These are phyloP conservation scores for Edaphochlamys debaryana DNA, from an alignment of 139 green algal species.

Conservation along the genomic window DNA sequence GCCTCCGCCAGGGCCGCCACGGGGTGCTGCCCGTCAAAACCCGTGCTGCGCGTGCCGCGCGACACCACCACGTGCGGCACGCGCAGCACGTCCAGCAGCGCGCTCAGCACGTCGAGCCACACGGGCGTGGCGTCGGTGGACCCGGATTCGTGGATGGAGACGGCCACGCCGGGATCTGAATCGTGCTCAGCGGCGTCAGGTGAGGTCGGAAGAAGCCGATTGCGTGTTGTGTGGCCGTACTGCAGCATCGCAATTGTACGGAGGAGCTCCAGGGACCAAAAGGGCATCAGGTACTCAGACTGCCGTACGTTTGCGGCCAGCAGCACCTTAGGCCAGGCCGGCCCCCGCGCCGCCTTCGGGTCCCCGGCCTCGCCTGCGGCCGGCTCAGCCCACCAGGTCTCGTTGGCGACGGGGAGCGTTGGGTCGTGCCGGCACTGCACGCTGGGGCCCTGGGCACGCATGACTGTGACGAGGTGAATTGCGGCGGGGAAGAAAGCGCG, in stretches of 20 bases:
- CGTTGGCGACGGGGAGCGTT: conserved; percentile 6
- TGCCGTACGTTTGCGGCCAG: neutral
- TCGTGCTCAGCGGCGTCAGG: too few relatives aligned
- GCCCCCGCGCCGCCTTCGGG: neutral
- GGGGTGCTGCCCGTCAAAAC: conserved; percentile 2
- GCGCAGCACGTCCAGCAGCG: conserved; percentile 18
- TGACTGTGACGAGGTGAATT: neutral
- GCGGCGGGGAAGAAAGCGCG: conserved; percentile 1
- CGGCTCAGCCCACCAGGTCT: neutral
- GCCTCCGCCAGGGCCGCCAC: conserved; percentile 63
- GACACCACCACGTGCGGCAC: neutral
- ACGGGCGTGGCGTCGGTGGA: conserved; percentile 8
- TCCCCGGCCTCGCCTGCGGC: too few relatives aligned
- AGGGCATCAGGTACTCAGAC: conserved; percentile 16
- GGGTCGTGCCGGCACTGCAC: conserved; percentile 7
- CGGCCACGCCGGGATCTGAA: neutral
- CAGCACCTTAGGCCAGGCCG: neutral
- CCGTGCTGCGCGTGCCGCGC: neutral
- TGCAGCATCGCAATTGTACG: neutral
- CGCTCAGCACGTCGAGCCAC: conserved; percentile 14
- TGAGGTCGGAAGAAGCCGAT: too few relatives aligned
- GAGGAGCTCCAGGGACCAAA: conserved; percentile 18
- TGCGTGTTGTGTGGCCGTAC: too few relatives aligned
- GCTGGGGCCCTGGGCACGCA: conserved; percentile 1
- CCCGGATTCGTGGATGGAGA: conserved; percentile 31